These are phyloP conservation scores for Salvia sclarea DNA, from an alignment of 305 asterid species.

Conservation along the genomic window DNA sequence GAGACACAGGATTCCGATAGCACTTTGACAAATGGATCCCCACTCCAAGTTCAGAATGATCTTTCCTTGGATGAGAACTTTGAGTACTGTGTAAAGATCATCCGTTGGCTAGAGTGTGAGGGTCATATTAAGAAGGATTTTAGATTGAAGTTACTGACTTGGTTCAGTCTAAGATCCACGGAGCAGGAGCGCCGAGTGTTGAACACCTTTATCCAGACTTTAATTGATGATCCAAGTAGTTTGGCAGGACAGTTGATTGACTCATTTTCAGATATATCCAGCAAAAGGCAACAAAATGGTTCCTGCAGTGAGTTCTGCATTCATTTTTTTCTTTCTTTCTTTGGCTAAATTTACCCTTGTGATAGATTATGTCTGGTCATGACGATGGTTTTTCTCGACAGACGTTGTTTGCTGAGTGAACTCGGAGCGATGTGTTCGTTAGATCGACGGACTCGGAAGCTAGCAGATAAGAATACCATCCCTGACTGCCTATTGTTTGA, in stretches of 20 bases:
- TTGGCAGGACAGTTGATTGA: conserved; percentile 27
- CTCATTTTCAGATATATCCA: conserved; percentile 23
- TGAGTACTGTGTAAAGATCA: conserved; percentile 28
- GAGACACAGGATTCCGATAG: conserved; percentile 77
- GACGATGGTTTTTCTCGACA: conserved; percentile 42
- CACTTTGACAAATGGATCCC: conserved; percentile 35
- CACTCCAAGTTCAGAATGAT: not conserved
- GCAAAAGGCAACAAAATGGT: conserved; percentile 42
- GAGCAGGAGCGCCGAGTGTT: conserved; percentile 29
- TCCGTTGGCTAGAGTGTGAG: conserved; percentile 25
- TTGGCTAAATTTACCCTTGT: conserved; percentile 16
- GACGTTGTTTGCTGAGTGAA: conserved; percentile 42
- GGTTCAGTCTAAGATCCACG: conserved; percentile 22
- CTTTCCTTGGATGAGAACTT: conserved; percentile 27
- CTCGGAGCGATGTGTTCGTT: conserved; percentile 17
- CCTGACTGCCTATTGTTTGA: conserved; percentile 33
- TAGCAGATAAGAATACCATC: conserved; percentile 37
- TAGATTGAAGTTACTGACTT: conserved; percentile 26
- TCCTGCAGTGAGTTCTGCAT: conserved; percentile 65
- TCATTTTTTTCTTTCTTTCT: no score
- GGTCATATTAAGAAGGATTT: conserved; percentile 29
- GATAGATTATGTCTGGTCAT: conserved; percentile 30
- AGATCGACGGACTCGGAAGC: conserved; percentile 18
- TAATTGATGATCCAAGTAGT: conserved; percentile 33
- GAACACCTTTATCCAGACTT: conserved; percentile 25